Base-by-base conservation (phyloP, 371 early-diverging fungal species). In the Mortierella sp. region DNA sequence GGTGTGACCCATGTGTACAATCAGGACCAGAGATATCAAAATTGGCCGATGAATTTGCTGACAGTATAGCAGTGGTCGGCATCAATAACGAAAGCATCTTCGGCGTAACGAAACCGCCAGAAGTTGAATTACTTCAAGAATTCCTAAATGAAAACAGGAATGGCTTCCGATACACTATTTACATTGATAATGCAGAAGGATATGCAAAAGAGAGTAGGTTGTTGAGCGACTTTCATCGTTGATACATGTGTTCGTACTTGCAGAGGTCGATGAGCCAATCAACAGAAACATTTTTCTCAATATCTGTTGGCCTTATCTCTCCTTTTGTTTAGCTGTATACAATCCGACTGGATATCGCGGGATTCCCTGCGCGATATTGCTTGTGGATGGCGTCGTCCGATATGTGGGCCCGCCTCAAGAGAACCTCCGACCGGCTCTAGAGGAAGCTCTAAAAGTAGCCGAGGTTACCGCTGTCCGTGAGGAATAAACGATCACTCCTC, bases 61-160 rank as follows among this genome's bases (percentile, higher is more conserved):
- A 63, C 1, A 70, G 76, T 8, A 22, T 81, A 13, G 63, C 76
- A 24, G 59, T 81, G 16, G 43, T 81, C 11, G 82, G 82, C 47
- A 72, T 81, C 61, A 75, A 81, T 43, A 81, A 81, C 57, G 82
- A 81, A 57, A 81, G 75, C 52, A 81, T 81, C 55, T 81, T 81
- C 50, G 70, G 73, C 9, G 72, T 57, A 15, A 81, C 82, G 16
- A 75, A 70, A 7, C 59, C 55, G 4, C 67, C 69, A 1, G 33
- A 72, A 16, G 32, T 60, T 2, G 67, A 70, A 16, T 38, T 13
- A 16, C 63, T 81, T 24, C 41, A 50, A n/a, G 55, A 62, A 5
- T 81, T 81, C 58, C 47, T 81, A 47, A 53, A 70, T 4, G 67
- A 65, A 24, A 28, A 76, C 21, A 47, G 32, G 11, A 76, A 81